Base-by-base conservation (phyloP, 306 rosid species). In the Pyrus bretschneideri region DNA sequence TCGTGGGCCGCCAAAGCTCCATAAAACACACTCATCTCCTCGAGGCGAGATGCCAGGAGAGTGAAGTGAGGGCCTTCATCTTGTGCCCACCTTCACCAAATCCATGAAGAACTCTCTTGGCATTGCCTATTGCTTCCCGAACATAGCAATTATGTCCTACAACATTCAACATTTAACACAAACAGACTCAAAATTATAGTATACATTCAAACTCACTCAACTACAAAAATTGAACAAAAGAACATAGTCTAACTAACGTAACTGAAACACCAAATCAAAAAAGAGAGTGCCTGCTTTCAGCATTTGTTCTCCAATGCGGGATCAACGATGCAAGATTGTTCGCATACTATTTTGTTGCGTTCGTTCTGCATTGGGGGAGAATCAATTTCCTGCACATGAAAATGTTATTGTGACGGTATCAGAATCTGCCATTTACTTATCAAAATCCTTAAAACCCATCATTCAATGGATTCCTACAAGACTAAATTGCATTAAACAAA, bases 71-170 rank as follows among this genome's bases (percentile, higher is more conserved):
- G 76, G 62, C 96, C 96, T 87, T 94, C 97, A 61, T 91, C 97
- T 80, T 90, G 94, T 27, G 98, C 97, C 55, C 55, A 91, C 94
- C 87, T 83, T 91, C 68, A 91, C 96, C 33, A 87, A 94, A 85
- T 90, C 93, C 9, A 89, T 88, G 78, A 94, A 90, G 79, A 91
- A 94, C 27, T 91, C 96, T 71, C 88, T 85, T 14, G 98, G 94
- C 98, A 94, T 88, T 19, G 81, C 87, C 80, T 91, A 97, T 87
- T 83, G 89, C 85, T 86, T 87, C 12, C 98, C 91, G 72, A 91
- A 93, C 12, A 96, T 89, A 22, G 94, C 97, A 76, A 90, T 93
- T 74, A 93, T 93, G 74, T 93, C 98, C 97, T 93, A 80, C 72
- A 80, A 21, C 18, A 30, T 52, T 30, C 30, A 42, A 25, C 25